These are phyloP conservation scores for Candida dendrica DNA, from an alignment of 805 yeast genomes.

Conservation along the genomic window DNA sequence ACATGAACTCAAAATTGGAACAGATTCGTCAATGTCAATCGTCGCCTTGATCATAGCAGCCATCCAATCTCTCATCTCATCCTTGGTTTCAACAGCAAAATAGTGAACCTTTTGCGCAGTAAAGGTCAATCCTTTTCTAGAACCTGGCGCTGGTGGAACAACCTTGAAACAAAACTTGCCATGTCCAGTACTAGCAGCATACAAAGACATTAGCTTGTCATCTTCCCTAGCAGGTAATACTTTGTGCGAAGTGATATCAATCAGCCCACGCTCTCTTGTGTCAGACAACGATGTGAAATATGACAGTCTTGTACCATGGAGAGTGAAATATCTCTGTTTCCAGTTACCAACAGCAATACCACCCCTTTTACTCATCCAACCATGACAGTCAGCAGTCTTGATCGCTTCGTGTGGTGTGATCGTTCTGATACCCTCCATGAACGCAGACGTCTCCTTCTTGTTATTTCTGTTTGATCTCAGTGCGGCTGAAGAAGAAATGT, in stretches of 20 bases:
- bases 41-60: slow-evolving; percentile 92
- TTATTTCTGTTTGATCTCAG: slow-evolving; percentile 23
- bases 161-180: slow-evolving; percentile 92
- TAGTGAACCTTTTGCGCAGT: slow-evolving; percentile 95
- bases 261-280: slow-evolving; percentile 80
- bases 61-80: slow-evolving; percentile 94
- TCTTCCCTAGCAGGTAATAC: slow-evolving; percentile 80
- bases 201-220: slow-evolving; percentile 77
- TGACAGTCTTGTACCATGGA: slow-evolving; percentile 89
- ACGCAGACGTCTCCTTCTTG: slow-evolving; percentile 69
- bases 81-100: slow-evolving; percentile 88
- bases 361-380: slow-evolving; percentile 96
- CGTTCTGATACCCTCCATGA: slow-evolving; percentile 78
- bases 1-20: slow-evolving; percentile 88
- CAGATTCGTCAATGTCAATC: slow-evolving; percentile 87
- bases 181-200: slow-evolving; percentile 89
- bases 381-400: slow-evolving; percentile 67
- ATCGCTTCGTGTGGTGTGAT: slow-evolving; percentile 75
- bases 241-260: slow-evolving; percentile 91
- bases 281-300: slow-evolving; percentile 78
- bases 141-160: slow-evolving; percentile 97
- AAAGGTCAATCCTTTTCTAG: slow-evolving; percentile 87
- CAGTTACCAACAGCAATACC: slow-evolving; percentile 81
- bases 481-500: slow-evolving; percentile 43
- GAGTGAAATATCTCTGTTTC: slow-evolving; percentile 77